Percentiles rank a stretch among this genome's conserved stretches.
phyloP scores from a whole-genome alignment of 768 basidiomycete species.

The Exsudoporus frostii region DNA sequence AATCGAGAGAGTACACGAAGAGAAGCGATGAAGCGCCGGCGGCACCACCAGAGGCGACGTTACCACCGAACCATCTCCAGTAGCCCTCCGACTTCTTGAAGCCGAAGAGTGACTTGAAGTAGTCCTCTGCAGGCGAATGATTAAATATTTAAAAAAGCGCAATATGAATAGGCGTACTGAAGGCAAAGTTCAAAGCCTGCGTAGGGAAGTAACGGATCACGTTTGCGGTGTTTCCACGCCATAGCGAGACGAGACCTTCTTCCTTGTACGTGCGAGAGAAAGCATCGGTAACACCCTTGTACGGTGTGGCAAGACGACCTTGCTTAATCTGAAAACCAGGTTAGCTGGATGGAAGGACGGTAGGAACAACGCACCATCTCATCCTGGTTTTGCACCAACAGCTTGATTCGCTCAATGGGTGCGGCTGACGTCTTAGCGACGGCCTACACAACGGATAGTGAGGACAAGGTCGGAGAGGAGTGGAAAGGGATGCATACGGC shows the following conservation, averaged over 20 bases:
- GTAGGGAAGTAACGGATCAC: constrained; percentile 99
- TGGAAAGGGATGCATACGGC: constrained; percentile 53
- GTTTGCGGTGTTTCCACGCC: constrained; percentile 99
- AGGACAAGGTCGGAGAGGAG: constrained; percentile 6
- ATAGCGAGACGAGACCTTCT: constrained; percentile 92
- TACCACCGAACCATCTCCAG: constrained; percentile 98
- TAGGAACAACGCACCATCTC: constrained; percentile 76
- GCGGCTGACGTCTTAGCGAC: constrained; percentile 99
- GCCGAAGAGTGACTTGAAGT: constrained; percentile 98
- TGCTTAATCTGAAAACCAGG: constrained; percentile 80
- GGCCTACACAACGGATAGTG: constrained; percentile 52
- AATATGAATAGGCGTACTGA: constrained; percentile 64
- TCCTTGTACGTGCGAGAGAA: constrained; percentile 90
- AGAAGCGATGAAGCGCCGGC: constrained; percentile 98
- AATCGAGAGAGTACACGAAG: constrained; percentile 99
- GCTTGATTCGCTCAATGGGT: constrained; percentile 99
- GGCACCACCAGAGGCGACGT: constrained; percentile 97
- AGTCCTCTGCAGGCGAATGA: constrained; percentile 59
- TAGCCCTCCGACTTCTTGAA: constrained; percentile 99
- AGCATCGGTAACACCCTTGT: constrained; percentile 95
- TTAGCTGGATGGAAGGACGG: constrained; percentile 2
- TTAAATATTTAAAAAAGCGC: not conserved
- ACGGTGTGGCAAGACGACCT: constrained; percentile 92
- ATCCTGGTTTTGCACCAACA: constrained; percentile 98
- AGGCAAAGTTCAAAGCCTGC: constrained; percentile 99